A percentile compares a stretch with the other conserved stretches of the same genome.
These are phyloP conservation scores for Nothopassalora personata DNA, from an alignment of 2,329 filamentous ascomycete species.

Conservation along the genomic window DNA sequence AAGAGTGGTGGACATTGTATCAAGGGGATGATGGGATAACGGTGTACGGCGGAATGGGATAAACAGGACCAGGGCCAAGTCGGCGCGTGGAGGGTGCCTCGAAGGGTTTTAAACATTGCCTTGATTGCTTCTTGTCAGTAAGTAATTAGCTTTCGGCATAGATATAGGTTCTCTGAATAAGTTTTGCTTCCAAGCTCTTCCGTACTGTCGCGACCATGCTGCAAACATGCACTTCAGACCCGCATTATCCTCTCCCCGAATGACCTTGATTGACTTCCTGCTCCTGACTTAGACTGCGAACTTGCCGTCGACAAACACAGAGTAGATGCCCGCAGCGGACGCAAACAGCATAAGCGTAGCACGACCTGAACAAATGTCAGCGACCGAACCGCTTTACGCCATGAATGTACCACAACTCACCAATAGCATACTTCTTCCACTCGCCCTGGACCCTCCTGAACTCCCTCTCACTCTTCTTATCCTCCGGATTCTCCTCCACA, in stretches of 20 bases:
- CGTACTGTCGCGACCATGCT: neutral
- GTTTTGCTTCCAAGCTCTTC: neutral
- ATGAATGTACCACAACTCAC: constrained; percentile 13
- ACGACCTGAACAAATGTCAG: constrained; percentile 17
- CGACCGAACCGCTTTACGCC: neutral
- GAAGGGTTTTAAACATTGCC: neutral
- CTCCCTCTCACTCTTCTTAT: constrained; percentile 27
- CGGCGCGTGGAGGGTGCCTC: neutral
- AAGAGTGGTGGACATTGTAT: neutral
- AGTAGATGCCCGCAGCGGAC: constrained; percentile 10
- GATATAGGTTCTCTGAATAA: neutral
- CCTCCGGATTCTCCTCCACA: constrained; percentile 21
- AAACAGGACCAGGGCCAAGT: neutral
- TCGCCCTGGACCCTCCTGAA: constrained; percentile 25
- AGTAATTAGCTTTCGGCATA: neutral
- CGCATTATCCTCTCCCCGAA: neutral
- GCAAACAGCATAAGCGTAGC: constrained; percentile 23
- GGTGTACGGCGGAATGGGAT: neutral
- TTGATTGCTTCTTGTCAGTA: neutral
- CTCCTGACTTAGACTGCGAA: neutral
- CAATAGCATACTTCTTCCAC: constrained; percentile 28
- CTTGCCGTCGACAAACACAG: constrained; percentile 11
- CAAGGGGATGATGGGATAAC: neutral
- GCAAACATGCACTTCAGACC: neutral
- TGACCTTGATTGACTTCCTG: neutral